Evolutionary conservation across 305 asterid species (phyloP), one percentile per base, ranked within the genome.

Genomic region (Coffea humblotiana): DNA sequence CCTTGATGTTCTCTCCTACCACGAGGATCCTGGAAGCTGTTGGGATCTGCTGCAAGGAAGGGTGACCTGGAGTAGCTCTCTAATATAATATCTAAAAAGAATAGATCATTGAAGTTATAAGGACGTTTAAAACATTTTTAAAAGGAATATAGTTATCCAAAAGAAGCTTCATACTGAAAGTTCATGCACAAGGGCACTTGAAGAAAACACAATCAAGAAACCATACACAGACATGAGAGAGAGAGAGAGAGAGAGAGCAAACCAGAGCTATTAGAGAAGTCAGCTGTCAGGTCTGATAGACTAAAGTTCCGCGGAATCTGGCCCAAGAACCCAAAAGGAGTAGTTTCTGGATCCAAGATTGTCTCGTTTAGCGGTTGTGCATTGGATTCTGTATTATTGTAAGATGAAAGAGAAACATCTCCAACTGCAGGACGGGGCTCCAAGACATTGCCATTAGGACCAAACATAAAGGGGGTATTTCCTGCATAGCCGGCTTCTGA

Each of bases 301-400:
- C 98, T 93, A 83, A 94, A 94, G 86, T 89, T 93, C 43, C 92
- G 96, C 64, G 97, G 91, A 48, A 92, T 89, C 89, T 90, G 97
- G 74, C 93, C 92, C 88, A 94, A 85, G 69, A 89, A 87, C 52
- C 96, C 94, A 78, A 90, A 86, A 7, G 95, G 79, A 85, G 86
- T 80, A 73, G 77, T 76, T 82, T 89, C 94, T 21, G 85, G 86
- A 83, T 90, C 94, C 86, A 92, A 79, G 77, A 85, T 75, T 27
- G 87, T 74, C 84, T 84, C 94, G 21, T 83, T 81, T 83, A 90
- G 60, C 2, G 88, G 82, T 75, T 84, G 94, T 14, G 92, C 81
- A 80, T 86, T 84, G 73, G 94, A 77, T 77, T 86, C 92, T 2
- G 82, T 91, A 65, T 88, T 85, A 83, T 84, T 80, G 72, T 89